Percentiles rank a stretch among this genome's conserved stretches.
phyloP scores from a whole-genome alignment of 2,329 filamentous ascomycete genomes.

The Sarocladium strictum region DNA sequence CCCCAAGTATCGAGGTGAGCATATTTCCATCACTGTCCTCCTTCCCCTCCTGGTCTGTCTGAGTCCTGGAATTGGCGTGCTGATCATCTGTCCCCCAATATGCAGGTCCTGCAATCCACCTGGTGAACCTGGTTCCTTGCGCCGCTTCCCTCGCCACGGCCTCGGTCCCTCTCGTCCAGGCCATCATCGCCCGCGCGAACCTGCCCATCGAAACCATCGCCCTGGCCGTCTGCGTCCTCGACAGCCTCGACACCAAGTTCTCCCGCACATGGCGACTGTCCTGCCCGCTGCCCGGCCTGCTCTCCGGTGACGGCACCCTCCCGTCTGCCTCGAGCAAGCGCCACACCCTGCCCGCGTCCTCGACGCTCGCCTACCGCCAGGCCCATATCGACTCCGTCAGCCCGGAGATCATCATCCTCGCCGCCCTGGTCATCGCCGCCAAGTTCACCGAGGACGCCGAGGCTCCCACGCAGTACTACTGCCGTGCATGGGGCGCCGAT shows the following conservation, averaged over 20 bases:
- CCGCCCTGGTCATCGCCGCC: conserved; percentile 56
- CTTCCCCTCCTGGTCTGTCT: neutral
- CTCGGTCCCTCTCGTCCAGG: conserved; percentile 54
- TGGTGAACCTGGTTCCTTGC: conserved; percentile 60
- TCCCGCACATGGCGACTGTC: conserved; percentile 55
- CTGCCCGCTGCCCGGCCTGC: conserved; percentile 39
- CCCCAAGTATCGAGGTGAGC: conserved; percentile 31
- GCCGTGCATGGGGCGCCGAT: conserved; percentile 44
- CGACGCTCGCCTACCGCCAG: conserved; percentile 19
- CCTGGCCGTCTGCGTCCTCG: conserved; percentile 60
- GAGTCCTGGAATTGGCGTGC: neutral
- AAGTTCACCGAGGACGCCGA: conserved; percentile 60
- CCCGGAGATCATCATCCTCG: conserved; percentile 58
- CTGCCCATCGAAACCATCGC: conserved; percentile 57
- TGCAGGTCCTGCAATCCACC: conserved; percentile 57
- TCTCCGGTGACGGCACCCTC: neutral
- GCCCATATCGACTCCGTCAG: conserved; percentile 49
- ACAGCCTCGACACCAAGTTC: conserved; percentile 58
- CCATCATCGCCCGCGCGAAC: conserved; percentile 51
- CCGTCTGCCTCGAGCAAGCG: conserved; percentile 28
- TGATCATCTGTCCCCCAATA: conserved; percentile 2
- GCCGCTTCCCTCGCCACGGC: conserved; percentile 54
- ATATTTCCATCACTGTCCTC: conserved; percentile 4
- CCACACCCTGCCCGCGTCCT: conserved; percentile 41
- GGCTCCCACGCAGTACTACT: conserved; percentile 44